Conservation (phyloP, 306 rosid genomes). For the Acacia acuminata region DNA sequence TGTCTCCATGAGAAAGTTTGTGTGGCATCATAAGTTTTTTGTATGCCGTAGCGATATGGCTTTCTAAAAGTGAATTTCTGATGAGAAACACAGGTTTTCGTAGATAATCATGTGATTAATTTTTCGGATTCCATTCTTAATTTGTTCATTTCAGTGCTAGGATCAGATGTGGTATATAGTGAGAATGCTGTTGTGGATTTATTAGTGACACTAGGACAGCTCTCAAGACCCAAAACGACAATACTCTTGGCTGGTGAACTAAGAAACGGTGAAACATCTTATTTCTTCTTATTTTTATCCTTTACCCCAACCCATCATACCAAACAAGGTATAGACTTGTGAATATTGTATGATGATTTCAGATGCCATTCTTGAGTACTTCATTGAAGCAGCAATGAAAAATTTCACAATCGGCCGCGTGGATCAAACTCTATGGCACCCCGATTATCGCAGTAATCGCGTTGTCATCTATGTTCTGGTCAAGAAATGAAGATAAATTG, state of each 20-base stretch:
- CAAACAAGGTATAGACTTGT: slow-evolving; percentile 22
- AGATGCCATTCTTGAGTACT: slow-evolving; percentile 87
- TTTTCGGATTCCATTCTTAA: background rate
- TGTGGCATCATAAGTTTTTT: background rate
- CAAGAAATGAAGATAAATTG: slow-evolving; percentile 46
- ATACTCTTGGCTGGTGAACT: slow-evolving; percentile 81
- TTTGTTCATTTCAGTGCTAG: slow-evolving; percentile 54
- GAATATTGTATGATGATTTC: slow-evolving; percentile 33
- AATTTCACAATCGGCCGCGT: slow-evolving; percentile 71
- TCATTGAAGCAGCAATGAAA: slow-evolving; percentile 68
- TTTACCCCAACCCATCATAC: background rate
- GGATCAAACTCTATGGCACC: slow-evolving; percentile 79
- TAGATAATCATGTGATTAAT: background rate
- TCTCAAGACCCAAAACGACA: slow-evolving; percentile 73
- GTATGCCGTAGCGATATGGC: background rate
- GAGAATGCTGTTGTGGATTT: slow-evolving; percentile 75
- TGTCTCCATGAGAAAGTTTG: background rate
- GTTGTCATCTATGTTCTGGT: slow-evolving; percentile 73
- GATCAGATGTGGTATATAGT: slow-evolving; percentile 85
- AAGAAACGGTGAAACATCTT: slow-evolving; percentile 57
- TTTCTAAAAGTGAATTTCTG: background rate
- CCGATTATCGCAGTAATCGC: slow-evolving; percentile 70
- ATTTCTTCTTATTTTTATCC: background rate
- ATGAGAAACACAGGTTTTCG: background rate
- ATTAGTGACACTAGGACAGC: slow-evolving; percentile 63